These are phyloP conservation scores for Starmerella apicola DNA, from an alignment of 805 yeast species.

Conservation along the genomic window DNA sequence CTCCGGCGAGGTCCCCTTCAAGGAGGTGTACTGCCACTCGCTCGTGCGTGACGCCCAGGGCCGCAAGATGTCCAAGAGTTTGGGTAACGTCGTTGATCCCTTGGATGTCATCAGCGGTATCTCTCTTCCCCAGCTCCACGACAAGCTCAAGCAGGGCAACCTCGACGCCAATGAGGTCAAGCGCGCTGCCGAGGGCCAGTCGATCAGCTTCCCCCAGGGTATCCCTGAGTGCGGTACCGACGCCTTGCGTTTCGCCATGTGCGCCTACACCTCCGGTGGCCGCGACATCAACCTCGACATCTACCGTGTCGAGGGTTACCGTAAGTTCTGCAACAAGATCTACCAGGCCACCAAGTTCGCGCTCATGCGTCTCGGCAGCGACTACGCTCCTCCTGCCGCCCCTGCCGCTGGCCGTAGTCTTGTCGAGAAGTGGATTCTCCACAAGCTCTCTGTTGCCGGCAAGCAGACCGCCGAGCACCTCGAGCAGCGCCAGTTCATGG, in stretches of 20 bases:
- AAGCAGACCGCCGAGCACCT: constrained; percentile 50
- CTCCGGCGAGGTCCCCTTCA: constrained; percentile 85
- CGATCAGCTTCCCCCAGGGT: constrained; percentile 84
- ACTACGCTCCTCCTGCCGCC: constrained; percentile 64
- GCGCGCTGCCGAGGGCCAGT: constrained; percentile 81
- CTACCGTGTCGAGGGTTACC: constrained; percentile 93
- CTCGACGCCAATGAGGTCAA: constrained; percentile 78
- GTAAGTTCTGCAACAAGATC: constrained; percentile 98
- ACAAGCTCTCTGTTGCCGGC: constrained; percentile 63
- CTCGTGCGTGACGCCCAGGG: constrained; percentile 99
- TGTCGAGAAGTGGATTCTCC: constrained; percentile 94
- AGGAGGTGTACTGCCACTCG: constrained; percentile 95
- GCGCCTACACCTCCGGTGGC: constrained; percentile 98
- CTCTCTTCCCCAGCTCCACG: constrained; percentile 63
- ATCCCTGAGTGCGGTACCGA: constrained; percentile 99
- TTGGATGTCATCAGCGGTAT: constrained; percentile 87
- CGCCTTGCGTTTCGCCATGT: constrained; percentile 92
- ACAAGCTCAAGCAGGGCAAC: constrained; percentile 67
- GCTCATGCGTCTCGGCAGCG: constrained; percentile 80
- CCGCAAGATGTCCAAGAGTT: constrained; percentile 91
- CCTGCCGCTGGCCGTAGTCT: constrained; percentile 67
- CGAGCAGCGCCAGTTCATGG: constrained; percentile 80
- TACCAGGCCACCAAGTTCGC: constrained; percentile 98
- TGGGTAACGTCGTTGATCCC: constrained; percentile 96
- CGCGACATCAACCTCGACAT: constrained; percentile 95